Evolutionary conservation across 768 basidiomycete species (phyloP), one percentile per base, ranked within the genome.

Genomic region (Mycena epipterygia): DNA sequence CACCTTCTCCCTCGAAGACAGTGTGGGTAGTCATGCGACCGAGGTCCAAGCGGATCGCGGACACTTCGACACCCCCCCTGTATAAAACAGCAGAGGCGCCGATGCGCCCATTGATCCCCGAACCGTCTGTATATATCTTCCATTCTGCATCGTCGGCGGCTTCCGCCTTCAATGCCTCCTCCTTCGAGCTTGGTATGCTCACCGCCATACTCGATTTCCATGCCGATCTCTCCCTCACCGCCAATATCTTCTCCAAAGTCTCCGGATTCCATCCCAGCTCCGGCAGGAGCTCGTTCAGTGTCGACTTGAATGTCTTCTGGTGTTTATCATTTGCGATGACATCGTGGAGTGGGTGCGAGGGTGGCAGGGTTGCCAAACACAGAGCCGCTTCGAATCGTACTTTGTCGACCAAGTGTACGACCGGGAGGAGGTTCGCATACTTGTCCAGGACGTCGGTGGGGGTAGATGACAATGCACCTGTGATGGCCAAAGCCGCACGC

Each of bases 131-230:
- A 37, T 56, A 56, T 35, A 56, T 33, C 29, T 37, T 35, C 11
- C 5, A 37, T 6, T 35, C 37, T 44, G 59, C 41, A 14, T 35
- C 8, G n/a, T 61, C 59, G 3, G 2, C 60, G 3, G 23, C 5
- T 33, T 48, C 42, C 30, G 60, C 60, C 27, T 5, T 8, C 30
- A 30, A 12, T n/a, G 30, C 56, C n/a, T 8, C 41, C 11, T 41
- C 21, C n/a, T n/a, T n/a, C n/a, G n/a, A n/a, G n/a, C n/a, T n/a
- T n/a, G n/a, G n/a, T n/a, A n/a, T n/a, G n/a, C 21, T 58, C 37
- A 56, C 55, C 55, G 32, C 23, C 39, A 39, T 58, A 39, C 56
- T 58, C 35, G 56, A 58, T 42, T 58, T 11, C 56, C 56, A 58
- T 2, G 2, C 19, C n/a, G 56, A 4, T 29, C 5, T 2, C 14